Evolutionary conservation across 208 protist species (phyloP).

Genomic region (Trypanosoma vivax): DNA sequence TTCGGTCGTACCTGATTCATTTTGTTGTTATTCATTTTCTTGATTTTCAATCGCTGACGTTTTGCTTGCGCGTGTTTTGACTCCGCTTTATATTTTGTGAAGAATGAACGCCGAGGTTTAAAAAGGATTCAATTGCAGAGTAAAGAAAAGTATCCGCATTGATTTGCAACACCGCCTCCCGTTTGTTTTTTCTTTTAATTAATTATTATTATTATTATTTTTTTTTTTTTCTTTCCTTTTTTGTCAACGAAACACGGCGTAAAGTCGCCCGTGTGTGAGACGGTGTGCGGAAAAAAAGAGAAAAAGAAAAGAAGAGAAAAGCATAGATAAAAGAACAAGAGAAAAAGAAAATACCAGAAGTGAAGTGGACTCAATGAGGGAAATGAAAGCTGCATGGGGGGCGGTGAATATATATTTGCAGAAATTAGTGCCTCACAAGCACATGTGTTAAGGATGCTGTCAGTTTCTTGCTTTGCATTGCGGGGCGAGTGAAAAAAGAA

Average conservation of each 20-base stretch:
- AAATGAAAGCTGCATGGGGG: too few species aligned
- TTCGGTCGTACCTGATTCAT: too few species aligned
- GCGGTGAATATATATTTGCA: too few species aligned
- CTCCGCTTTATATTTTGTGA: too few species aligned
- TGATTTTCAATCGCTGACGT: too few species aligned
- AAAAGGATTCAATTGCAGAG: too few species aligned
- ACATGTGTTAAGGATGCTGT: too few species aligned
- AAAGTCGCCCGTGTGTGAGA: background rate
- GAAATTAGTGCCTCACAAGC: too few species aligned
- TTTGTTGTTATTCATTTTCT: too few species aligned
- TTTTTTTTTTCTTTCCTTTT: background rate
- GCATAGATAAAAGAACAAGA: background rate
- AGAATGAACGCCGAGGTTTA: too few species aligned
- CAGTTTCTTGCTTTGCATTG: background rate
- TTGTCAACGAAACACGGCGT: background rate
- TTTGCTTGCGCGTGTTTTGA: too few species aligned
- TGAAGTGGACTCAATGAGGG: too few species aligned
- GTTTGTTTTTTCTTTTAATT: constrained; percentile 10
- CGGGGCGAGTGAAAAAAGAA: background rate
- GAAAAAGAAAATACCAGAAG: constrained; percentile 12
- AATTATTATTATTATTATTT: constrained; percentile 4
- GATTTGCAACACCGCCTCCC: background rate
- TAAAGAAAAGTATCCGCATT: background rate
- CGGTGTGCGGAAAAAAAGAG: background rate
- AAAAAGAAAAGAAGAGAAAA: constrained; percentile 9